Conservation (phyloP, 306 rosid genomes). For the Trichosanthes truncata region DNA sequence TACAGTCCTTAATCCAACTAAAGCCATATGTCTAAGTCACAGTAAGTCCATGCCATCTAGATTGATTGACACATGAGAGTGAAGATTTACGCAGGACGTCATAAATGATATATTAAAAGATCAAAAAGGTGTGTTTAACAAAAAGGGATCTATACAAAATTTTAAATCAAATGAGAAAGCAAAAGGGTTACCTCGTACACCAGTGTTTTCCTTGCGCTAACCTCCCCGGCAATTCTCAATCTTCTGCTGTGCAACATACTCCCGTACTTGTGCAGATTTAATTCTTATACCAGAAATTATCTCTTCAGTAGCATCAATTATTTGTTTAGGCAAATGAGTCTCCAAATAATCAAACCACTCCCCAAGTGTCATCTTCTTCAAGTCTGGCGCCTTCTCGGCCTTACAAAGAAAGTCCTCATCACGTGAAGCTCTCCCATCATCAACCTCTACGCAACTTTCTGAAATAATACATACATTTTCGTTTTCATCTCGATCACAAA, state of each 20-base stretch:
- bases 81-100: background rate
- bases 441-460: constrained; percentile 12
- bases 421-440: constrained; percentile 11
- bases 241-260: constrained; percentile 31
- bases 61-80: background rate
- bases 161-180: background rate
- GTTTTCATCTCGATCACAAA: constrained; percentile 4
- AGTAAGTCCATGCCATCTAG: background rate
- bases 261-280: constrained; percentile 41
- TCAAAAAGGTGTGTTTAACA: background rate
- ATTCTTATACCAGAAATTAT: constrained; percentile 39
- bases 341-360: constrained; percentile 78
- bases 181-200: constrained; percentile 5
- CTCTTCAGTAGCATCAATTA: constrained; percentile 46
- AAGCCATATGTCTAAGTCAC: background rate
- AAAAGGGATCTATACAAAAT: background rate
- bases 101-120: background rate
- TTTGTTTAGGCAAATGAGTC: constrained; percentile 48
- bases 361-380: constrained; percentile 53
- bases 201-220: background rate
- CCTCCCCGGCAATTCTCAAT: constrained; percentile 22
- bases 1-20: background rate
- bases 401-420: constrained; percentile 5
- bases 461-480: background rate
- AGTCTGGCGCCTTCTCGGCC: constrained; percentile 27